A percentile compares a stretch with the other conserved stretches of the same genome.
These are phyloP conservation scores for Fusarium sambucinum DNA, from an alignment of 2,329 filamentous ascomycete genomes.

Conservation along the genomic window DNA sequence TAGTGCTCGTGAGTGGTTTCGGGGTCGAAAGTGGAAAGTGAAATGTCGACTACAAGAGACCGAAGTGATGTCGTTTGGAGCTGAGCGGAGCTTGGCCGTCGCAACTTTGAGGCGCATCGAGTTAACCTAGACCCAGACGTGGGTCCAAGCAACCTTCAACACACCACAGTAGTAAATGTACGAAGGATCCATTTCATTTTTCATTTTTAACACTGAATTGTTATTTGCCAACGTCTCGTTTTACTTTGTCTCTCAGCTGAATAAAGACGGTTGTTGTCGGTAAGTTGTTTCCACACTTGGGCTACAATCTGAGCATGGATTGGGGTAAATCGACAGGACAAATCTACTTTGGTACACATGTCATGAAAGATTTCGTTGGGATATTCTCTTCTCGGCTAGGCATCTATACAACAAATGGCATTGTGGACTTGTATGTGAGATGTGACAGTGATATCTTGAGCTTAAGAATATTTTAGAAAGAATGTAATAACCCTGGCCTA, in stretches of 20 bases:
- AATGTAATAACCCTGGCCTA: not conserved
- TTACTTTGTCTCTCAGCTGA: not conserved
- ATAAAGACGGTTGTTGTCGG: not conserved
- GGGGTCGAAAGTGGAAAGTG: not conserved
- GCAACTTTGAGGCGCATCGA: conserved; percentile 12
- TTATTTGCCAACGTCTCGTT: not conserved
- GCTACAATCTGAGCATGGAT: not conserved
- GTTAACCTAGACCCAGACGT: conserved; percentile 9
- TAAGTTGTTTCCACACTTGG: not conserved
- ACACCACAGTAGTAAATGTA: not conserved
- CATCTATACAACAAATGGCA: not conserved
- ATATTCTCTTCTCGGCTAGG: not conserved
- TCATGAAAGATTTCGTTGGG: not conserved
- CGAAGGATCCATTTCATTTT: not conserved
- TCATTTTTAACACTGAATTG: not conserved
- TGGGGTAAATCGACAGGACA: not conserved
- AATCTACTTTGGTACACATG: not conserved
- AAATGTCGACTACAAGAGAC: not conserved
- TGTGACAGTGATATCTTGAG: not conserved
- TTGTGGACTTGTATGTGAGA: not conserved
- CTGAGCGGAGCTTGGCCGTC: conserved; percentile 19
- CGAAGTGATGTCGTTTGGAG: conserved; percentile 6
- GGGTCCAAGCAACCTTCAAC: not conserved
- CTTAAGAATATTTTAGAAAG: not conserved
- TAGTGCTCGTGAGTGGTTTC: not conserved